phyloP scores from a whole-genome alignment of 2,329 filamentous ascomycete genomes.

The Penicillium sp. region DNA sequence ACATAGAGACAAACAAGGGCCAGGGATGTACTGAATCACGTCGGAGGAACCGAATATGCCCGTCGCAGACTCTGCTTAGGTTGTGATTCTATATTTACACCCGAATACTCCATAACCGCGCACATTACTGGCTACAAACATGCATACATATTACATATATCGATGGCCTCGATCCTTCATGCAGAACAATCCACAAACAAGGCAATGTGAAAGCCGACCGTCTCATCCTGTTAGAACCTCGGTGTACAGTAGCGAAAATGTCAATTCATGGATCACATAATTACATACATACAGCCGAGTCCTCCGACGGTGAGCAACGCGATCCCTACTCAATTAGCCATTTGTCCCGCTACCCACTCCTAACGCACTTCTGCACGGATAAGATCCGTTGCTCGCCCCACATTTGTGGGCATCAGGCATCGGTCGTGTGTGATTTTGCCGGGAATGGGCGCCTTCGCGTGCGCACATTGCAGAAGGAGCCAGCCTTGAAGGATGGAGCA shows the following conservation, averaged over 20 bases:
- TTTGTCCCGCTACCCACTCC: neutral
- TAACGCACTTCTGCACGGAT: conserved; percentile 4
- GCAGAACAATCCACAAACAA: neutral
- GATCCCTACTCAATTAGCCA: neutral
- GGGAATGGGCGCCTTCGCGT: conserved; percentile 7
- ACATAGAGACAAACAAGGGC: neutral
- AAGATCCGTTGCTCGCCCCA: conserved; percentile 3
- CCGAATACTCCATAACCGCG: no score
- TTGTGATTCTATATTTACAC: neutral
- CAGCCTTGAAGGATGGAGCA: conserved; percentile 9
- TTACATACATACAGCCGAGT: neutral
- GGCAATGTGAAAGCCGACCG: neutral
- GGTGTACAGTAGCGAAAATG: no score
- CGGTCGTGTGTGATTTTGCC: conserved; percentile 24
- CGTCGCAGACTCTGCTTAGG: neutral
- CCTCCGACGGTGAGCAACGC: neutral
- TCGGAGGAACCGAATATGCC: neutral
- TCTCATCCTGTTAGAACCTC: neutral
- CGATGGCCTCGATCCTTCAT: neutral
- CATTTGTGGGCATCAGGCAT: conserved; percentile 16
- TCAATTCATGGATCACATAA: no score
- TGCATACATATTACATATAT: neutral
- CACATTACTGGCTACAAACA: neutral
- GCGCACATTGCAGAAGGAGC: neutral
- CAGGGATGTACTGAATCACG: neutral